Evolutionary conservation across 2,329 filamentous ascomycete genomes (phyloP).

Genomic region (Fusarium udum): DNA sequence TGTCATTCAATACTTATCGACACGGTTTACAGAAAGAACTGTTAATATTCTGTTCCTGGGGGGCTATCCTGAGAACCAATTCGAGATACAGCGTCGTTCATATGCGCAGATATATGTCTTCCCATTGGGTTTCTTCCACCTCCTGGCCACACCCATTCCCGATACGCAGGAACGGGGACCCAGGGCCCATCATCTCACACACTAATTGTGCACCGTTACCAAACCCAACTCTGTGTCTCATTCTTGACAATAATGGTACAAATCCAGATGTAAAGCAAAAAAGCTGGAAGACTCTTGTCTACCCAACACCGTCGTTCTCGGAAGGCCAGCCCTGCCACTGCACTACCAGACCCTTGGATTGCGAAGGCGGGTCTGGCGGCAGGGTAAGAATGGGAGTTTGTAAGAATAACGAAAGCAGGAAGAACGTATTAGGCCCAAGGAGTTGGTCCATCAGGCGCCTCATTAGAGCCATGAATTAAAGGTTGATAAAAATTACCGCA

Average conservation of each 20-base stretch:
- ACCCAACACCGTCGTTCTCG: slow-evolving; percentile 14
- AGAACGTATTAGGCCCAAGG: slow-evolving; percentile 26
- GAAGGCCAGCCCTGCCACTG: slow-evolving; percentile 4
- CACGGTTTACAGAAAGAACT: not conserved
- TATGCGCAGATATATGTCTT: slow-evolving; percentile 19
- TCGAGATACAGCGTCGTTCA: slow-evolving; percentile 12
- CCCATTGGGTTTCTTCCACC: not conserved
- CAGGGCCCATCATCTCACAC: not conserved
- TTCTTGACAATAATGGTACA: slow-evolving; percentile 36
- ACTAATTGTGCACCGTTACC: slow-evolving; percentile 5
- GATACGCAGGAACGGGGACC: slow-evolving; percentile 13
- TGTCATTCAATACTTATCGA: not conserved
- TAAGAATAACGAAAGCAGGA: slow-evolving; percentile 25
- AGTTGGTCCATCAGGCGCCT: slow-evolving; percentile 26
- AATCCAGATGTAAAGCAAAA: slow-evolving; percentile 23
- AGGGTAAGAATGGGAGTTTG: slow-evolving; percentile 21
- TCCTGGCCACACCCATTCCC: slow-evolving; percentile 5
- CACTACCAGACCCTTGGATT: not conserved
- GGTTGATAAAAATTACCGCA: slow-evolving; percentile 34
- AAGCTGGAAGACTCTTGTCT: not conserved
- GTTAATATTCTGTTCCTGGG: slow-evolving; percentile 2
- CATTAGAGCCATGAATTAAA: slow-evolving; percentile 41
- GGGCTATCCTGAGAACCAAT: slow-evolving; percentile 9
- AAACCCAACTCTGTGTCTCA: slow-evolving; percentile 1
- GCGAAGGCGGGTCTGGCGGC: not conserved